phyloP scores from a whole-genome alignment of 192 early-diverging fungal species.

The Glomus cerebriforme region DNA sequence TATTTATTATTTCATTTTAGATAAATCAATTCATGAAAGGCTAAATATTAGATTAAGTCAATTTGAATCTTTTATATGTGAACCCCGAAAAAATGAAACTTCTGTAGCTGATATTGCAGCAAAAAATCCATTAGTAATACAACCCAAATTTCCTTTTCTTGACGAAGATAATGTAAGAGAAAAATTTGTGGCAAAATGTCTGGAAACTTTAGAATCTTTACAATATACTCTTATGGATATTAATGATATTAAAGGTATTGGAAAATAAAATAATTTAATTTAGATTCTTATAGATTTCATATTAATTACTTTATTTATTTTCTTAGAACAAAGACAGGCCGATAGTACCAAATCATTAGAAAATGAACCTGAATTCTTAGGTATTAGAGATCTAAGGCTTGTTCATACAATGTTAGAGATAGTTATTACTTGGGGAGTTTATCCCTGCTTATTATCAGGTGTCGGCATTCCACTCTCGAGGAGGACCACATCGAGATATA shows the following conservation, averaged over 20 bases:
- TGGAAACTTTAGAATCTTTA: slow-evolving; percentile 10
- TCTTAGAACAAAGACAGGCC: background rate
- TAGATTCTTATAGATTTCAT: background rate
- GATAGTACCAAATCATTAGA: background rate
- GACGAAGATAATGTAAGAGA: background rate
- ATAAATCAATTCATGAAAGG: background rate
- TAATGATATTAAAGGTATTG: slow-evolving; percentile 31
- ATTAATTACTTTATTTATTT: background rate
- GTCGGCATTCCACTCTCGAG: slow-evolving; percentile 68
- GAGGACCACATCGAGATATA: slow-evolving; percentile 59
- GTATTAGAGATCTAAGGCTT: slow-evolving; percentile 62
- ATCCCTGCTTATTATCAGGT: slow-evolving; percentile 65
- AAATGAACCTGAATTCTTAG: slow-evolving; percentile 46
- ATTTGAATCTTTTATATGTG: background rate
- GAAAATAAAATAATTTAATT: background rate
- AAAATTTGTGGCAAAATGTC: slow-evolving; percentile 15
- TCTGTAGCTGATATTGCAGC: background rate
- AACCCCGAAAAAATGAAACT: background rate
- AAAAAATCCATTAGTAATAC: background rate
- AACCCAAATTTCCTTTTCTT: too few relatives aligned
- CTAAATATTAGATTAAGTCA: background rate
- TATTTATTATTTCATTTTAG: background rate
- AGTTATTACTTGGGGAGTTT: slow-evolving; percentile 66
- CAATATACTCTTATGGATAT: slow-evolving; percentile 3
- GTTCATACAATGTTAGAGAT: slow-evolving; percentile 68